Base-by-base conservation (phyloP, 768 basidiomycete genomes). In the Mycena sanguinolenta region DNA sequence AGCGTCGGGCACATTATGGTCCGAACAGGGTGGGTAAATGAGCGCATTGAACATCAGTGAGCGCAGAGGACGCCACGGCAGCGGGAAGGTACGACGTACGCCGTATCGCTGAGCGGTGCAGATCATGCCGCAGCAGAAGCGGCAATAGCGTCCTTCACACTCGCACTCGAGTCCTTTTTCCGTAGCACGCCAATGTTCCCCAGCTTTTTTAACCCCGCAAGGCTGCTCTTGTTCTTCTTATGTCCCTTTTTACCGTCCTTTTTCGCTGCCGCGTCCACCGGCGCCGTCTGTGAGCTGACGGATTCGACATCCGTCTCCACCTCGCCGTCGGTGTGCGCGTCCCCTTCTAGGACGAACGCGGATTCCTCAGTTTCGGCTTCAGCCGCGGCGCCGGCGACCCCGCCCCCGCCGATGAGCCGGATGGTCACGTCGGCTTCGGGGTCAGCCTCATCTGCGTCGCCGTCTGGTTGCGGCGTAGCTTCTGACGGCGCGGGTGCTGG, bases 401-500 rank as follows among this genome's bases (percentile, higher is more conserved):
- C 88, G 23, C 86, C 86, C 2, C 84, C 87, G 23, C 89, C 90
- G n/a, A 92, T 85, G 17, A 92, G 77, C 52, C 89, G 87, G 60
- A 92, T 84, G 16, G 88, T 89, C 14, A 84, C 80, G 54, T 84
- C 83, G 23, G 83, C 75, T 25, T 78, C 74, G 30, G 69, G 71
- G 19, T 75, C 71, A 12, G 68, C 73, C 19, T 52, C 60, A 16
- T 63, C 61, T n/a, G 36, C 64, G 27, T 65, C 75, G 3, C 75
- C 77, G 61, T 72, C 75, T 19, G 65, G 42, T 25, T 38, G 49
- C 34, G 58, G 50, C 30, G 57, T 46, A 27, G 52, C 14, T 36
- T 73, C 68, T 63, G 58, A 53, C 32, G 63, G 27, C 23, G 42
- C 28, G 63, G 32, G 14, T 4, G 60, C 44, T 6, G 44, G 21